Conservation (phyloP, 805 yeast species). For the Clavispora phyllophila region DNA sequence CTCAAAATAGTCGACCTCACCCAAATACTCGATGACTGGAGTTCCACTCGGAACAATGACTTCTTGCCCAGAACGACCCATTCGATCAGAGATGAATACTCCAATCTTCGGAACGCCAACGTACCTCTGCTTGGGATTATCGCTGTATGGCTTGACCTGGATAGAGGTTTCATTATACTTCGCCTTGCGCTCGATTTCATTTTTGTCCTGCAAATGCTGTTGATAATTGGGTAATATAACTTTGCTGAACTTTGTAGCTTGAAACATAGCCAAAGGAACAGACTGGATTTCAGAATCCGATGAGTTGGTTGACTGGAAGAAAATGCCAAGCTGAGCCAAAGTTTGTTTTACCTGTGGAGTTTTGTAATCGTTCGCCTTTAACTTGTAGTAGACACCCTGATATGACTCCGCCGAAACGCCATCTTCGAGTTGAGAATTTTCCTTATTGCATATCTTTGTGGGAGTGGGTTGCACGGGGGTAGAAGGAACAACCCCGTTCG, state of each 20-base stretch:
- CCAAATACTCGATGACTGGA: slow-evolving; percentile 58
- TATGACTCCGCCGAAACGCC: slow-evolving; percentile 43
- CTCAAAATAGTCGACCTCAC: slow-evolving; percentile 64
- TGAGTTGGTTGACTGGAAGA: slow-evolving; percentile 4
- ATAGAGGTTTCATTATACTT: slow-evolving; percentile 26
- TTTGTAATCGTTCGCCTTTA: slow-evolving; percentile 43
- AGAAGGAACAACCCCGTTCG: neutral
- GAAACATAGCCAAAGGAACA: slow-evolving; percentile 23
- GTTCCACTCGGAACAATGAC: slow-evolving; percentile 39
- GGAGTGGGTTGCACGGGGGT: slow-evolving; percentile 5
- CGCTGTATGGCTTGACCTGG: slow-evolving; percentile 55
- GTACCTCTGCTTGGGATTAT: slow-evolving; percentile 52
- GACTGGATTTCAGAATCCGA: slow-evolving; percentile 12
- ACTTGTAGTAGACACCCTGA: slow-evolving; percentile 47
- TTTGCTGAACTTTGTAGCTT: slow-evolving; percentile 25
- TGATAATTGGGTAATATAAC: slow-evolving; percentile 30
- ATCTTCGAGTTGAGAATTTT: slow-evolving; percentile 38
- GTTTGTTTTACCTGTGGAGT: slow-evolving; percentile 25
- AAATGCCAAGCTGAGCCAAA: slow-evolving; percentile 19
- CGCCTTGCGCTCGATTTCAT: slow-evolving; percentile 22
- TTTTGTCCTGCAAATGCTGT: slow-evolving; percentile 29
- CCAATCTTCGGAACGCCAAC: slow-evolving; percentile 70
- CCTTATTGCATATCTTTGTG: slow-evolving; percentile 27
- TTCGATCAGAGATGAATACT: slow-evolving; percentile 37
- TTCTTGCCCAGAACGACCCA: slow-evolving; percentile 7